A percentile compares a stretch with the other conserved stretches of the same genome.
phyloP scores from a whole-genome alignment of 495 filamentous ascomycete species.

The Penicillium psychrofluorescens region DNA sequence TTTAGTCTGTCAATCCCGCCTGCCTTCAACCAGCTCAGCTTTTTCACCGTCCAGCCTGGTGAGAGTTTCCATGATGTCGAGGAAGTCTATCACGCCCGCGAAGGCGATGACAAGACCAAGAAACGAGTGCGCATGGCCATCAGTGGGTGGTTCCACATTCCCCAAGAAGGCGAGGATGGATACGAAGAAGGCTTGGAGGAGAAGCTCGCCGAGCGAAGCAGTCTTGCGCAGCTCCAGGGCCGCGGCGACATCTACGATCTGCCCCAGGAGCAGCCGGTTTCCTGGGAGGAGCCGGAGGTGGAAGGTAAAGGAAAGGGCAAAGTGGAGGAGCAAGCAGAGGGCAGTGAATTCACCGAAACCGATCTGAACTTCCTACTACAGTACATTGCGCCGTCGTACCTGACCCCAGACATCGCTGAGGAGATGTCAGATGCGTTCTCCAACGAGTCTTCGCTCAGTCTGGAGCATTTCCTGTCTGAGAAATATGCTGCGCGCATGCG shows the following conservation, averaged over 20 bases:
- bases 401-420: constrained; percentile 90
- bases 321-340: constrained; percentile 32
- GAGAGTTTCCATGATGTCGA: constrained; percentile 98
- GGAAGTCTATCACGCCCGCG: constrained; percentile 76
- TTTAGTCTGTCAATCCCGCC: constrained; percentile 74
- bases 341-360: constrained; percentile 54
- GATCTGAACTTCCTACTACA: constrained; percentile 84
- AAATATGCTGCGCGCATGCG: constrained; percentile 66
- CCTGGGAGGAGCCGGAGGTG: constrained; percentile 25
- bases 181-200: constrained; percentile 85
- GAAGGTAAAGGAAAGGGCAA: constrained; percentile 39
- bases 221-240: constrained; percentile 82
- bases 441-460: constrained; percentile 72
- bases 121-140: constrained; percentile 91
- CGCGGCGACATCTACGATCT: constrained; percentile 82
- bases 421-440: constrained; percentile 70
- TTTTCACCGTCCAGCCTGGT: constrained; percentile 96
- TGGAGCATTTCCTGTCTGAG: constrained; percentile 67
- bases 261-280: constrained; percentile 56
- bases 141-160: constrained; percentile 99
- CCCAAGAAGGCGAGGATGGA: constrained; percentile 91
- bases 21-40: constrained; percentile 93
- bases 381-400: constrained; percentile 80
- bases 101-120: constrained; percentile 54
- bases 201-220: constrained; percentile 78